Base-by-base conservation (phyloP, 768 basidiomycete genomes). In the Trametes elegans region DNA sequence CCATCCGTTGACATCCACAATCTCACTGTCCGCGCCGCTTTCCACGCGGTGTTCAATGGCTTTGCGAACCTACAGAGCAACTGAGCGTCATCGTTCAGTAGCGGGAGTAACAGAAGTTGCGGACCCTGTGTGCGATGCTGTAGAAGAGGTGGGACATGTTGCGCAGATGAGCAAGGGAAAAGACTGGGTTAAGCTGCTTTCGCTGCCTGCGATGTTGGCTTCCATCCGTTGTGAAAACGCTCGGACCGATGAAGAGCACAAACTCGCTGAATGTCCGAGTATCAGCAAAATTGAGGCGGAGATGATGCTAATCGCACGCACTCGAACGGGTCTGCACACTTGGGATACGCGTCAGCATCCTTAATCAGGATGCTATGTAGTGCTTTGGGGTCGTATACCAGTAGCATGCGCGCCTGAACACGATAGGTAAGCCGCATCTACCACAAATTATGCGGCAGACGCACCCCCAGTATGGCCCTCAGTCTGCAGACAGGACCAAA, bases 401-500 rank as follows among this genome's bases (percentile, higher is more conserved):
- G 78, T 2, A 82, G 65, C 61, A 78, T 74, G 49, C 76, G 74
- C 39, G 75, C 74, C 79, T 79, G 38, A n/a, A n/a, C n/a, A n/a
- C n/a, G n/a, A n/a, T n/a, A n/a, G n/a, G n/a, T 8, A 35, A 13
- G 35, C 23, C 21, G 8, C 31, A 5, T 14, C 32, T 13, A 24
- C 26, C 14, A n/a, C 2, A 1, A 28, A 24, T 11, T 27, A 16
- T 6, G 23, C 19, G 61, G 67, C 47, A 59, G 10, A 19, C 45
- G 5, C 16, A 79, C 77, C 38, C 78, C 78, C 29, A 78, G 78
- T 51, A 78, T 72, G 5, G 75, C 78, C 31, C 73, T 60, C 2
- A 79, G 66, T 57, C 71, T 77, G 24, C 72, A 76, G 57, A 80
- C 69, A 2, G 74, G 73, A 6, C 76, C 79, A n/a, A n/a, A n/a